Percentiles rank a stretch among this genome's conserved stretches.
Conservation (phyloP, 2,329 filamentous ascomycete genomes). For the Alternaria triticimaculans region DNA sequence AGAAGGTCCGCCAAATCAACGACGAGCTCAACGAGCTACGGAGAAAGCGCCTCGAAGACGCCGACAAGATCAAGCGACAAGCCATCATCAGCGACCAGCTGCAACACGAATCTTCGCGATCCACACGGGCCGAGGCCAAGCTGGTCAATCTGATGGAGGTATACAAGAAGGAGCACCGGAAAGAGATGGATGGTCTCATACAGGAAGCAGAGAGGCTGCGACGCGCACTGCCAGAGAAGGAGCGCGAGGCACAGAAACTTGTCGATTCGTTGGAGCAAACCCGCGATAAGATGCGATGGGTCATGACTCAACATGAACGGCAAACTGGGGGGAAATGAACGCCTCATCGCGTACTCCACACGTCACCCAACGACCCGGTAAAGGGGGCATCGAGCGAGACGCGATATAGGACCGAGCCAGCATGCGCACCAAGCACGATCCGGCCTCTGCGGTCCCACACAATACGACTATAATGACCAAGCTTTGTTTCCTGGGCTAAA, state of each 20-base stretch:
- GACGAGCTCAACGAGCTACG: slow-evolving; percentile 44
- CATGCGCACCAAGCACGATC: not conserved
- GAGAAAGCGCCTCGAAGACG: slow-evolving; percentile 36
- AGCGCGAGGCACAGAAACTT: slow-evolving; percentile 66
- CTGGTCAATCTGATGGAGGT: slow-evolving; percentile 66
- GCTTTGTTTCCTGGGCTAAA: slow-evolving; percentile 21
- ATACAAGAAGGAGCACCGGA: slow-evolving; percentile 70
- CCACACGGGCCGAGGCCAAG: slow-evolving; percentile 67
- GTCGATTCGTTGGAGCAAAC: slow-evolving; percentile 66
- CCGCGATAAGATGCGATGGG: slow-evolving; percentile 75
- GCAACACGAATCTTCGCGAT: slow-evolving; percentile 69
- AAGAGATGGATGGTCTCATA: slow-evolving; percentile 66
- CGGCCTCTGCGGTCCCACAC: not conserved
- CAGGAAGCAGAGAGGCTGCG: slow-evolving; percentile 64
- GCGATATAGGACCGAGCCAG: not conserved
- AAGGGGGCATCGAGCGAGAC: slow-evolving; percentile 1
- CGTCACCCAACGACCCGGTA: not conserved
- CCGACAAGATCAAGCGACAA: slow-evolving; percentile 57
- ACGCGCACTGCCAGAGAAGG: slow-evolving; percentile 60
- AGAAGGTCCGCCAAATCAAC: slow-evolving; percentile 62
- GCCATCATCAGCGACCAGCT: slow-evolving; percentile 76
- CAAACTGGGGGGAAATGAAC: slow-evolving; percentile 17
- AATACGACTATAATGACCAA: slow-evolving; percentile 29
- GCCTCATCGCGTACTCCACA: not conserved
- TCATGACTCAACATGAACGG: slow-evolving; percentile 55